A percentile compares a stretch with the other conserved stretches of the same genome.
Conservation (phyloP, 1,284 basidiomycete genomes). For the Rhodotorula sp. region DNA sequence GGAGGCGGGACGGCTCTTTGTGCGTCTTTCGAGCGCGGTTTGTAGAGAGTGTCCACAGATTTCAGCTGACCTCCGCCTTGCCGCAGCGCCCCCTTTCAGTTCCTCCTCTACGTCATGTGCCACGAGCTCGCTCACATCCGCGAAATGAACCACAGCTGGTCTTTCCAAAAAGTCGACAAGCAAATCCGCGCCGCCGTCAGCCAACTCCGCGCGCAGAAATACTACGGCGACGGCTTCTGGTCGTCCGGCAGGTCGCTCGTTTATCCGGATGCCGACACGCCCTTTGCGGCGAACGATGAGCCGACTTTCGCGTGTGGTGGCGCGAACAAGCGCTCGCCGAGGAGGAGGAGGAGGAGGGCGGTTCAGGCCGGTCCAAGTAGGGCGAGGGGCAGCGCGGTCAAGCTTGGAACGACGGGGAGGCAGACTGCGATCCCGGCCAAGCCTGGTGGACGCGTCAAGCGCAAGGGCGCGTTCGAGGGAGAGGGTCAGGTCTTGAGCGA, state of each 20-base stretch:
- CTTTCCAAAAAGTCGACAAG: constrained; percentile 26
- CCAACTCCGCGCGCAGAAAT: constrained; percentile 12
- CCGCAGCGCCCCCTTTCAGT: constrained; percentile 28
- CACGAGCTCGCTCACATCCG: constrained; percentile 34
- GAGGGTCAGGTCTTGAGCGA: constrained; percentile 15
- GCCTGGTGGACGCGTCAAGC: constrained; percentile 25
- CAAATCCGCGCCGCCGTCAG: constrained; percentile 22
- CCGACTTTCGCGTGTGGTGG: constrained; percentile 22
- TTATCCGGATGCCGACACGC: neutral
- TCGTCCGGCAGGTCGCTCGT: constrained; percentile 14
- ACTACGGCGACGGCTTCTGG: constrained; percentile 39
- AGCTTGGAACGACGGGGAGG: constrained; percentile 28
- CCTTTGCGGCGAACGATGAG: neutral
- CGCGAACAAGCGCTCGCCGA: constrained; percentile 1
- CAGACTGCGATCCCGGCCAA: constrained; percentile 30
- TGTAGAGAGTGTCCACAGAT: too few relatives aligned
- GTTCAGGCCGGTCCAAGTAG: neutral
- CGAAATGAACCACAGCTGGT: constrained; percentile 22
- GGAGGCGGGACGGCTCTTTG: constrained; percentile 49
- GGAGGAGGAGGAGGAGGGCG: neutral
- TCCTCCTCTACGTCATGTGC: constrained; percentile 32
- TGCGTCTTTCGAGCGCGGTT: neutral
- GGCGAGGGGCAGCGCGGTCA: constrained; percentile 17
- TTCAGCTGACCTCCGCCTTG: neutral
- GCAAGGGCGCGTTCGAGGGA: constrained; percentile 22